Evolutionary conservation across 139 green algal genomes (phyloP).

Genomic region (Chlamydomonas sphaeroides): DNA sequence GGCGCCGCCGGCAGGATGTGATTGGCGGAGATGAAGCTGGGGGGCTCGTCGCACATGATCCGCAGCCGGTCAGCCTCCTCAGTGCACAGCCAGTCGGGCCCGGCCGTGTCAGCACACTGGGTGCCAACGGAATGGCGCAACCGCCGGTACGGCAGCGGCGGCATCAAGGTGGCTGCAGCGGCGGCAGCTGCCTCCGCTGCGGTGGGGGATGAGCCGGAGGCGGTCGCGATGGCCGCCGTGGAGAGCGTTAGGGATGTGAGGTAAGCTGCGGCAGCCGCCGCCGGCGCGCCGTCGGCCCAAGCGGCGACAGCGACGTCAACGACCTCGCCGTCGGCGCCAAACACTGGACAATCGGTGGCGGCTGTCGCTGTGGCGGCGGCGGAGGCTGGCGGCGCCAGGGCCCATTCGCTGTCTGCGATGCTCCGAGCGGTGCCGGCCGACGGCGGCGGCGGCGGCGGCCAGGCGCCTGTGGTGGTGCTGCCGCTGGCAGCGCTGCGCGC

Average conservation of each 20-base stretch:
- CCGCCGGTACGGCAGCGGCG: slow-evolving; percentile 11
- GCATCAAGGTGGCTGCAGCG: not conserved
- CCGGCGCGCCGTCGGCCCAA: not conserved
- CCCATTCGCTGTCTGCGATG: slow-evolving; percentile 24
- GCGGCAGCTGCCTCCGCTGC: no score
- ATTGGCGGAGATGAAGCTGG: not conserved
- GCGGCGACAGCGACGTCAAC: no score
- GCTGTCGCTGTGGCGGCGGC: no score
- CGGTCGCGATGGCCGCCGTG: no score
- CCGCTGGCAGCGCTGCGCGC: slow-evolving; percentile 5
- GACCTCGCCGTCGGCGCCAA: no score
- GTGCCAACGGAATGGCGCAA: slow-evolving; percentile 24
- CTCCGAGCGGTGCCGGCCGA: slow-evolving; percentile 18
- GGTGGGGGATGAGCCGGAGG: no score
- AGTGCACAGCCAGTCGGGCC: slow-evolving; percentile 27
- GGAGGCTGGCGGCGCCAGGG: not conserved
- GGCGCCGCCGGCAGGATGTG: not conserved
- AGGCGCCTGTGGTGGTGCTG: not conserved
- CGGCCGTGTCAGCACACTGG: slow-evolving; percentile 29
- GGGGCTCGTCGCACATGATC: slow-evolving; percentile 37
- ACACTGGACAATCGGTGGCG: no score
- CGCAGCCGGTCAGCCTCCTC: slow-evolving; percentile 29
- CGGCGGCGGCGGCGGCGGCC: slow-evolving; percentile 22
- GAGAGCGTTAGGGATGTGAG: no score
- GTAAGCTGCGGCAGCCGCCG: no score